These are phyloP conservation scores for Blastomyces silverae DNA, from an alignment of 2,329 filamentous ascomycete genomes.

Conservation along the genomic window DNA sequence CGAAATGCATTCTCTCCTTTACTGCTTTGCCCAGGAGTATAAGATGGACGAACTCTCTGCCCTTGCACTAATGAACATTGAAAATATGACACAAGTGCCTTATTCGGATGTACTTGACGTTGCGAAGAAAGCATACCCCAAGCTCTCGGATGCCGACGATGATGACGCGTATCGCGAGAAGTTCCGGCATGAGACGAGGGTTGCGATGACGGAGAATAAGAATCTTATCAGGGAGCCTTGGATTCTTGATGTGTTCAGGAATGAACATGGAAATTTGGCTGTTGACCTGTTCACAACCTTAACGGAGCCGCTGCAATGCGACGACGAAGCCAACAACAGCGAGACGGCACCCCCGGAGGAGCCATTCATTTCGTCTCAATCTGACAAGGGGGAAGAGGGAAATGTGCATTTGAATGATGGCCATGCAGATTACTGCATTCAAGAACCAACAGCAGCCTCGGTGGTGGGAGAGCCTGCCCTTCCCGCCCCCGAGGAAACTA, in stretches of 20 bases:
- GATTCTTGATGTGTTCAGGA: conserved; percentile 3
- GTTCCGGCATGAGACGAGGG: conserved; percentile 4
- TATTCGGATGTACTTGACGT: not conserved
- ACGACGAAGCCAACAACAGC: not conserved
- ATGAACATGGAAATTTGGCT: not conserved
- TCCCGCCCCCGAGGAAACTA: not conserved
- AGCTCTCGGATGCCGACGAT: not conserved
- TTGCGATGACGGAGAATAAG: conserved; percentile 6
- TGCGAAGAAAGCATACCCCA: conserved; percentile 1
- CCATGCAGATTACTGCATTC: not conserved
- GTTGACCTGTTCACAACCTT: conserved; percentile 5
- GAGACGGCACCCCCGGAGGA: not conserved
- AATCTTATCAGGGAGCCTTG: not conserved
- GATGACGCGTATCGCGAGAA: conserved; percentile 2
- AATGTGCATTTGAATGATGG: not conserved
- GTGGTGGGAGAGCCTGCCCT: not conserved
- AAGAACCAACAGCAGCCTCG: not conserved
- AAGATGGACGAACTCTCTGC: not conserved
- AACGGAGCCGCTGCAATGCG: not conserved
- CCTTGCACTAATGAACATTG: not conserved
- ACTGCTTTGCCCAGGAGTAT: conserved; percentile 4
- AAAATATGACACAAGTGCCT: not conserved
- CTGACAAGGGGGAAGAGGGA: not conserved
- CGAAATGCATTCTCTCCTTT: conserved; percentile 7
- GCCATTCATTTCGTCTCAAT: not conserved